Conservation (phyloP, 805 yeast genomes). For the Candida nanaspora region DNA sequence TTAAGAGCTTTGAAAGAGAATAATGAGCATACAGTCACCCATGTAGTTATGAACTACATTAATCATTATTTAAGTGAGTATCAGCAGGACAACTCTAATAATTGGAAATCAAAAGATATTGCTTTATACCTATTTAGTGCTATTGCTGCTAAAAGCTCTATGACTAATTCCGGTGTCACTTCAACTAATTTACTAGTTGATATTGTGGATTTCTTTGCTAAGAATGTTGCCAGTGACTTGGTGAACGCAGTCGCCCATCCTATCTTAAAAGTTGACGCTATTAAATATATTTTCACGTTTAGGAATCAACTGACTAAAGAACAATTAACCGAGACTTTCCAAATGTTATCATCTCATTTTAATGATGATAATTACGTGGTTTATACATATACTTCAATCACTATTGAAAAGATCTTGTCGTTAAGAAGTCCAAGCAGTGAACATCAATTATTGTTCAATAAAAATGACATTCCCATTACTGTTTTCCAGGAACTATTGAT, state of each 20-base stretch:
- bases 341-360: constrained; percentile 68
- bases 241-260: constrained; percentile 55
- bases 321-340: constrained; percentile 73
- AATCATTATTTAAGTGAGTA: constrained; percentile 54
- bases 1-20: constrained; percentile 77
- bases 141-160: constrained; percentile 83
- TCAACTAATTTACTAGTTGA: constrained; percentile 80
- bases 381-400: constrained; percentile 88
- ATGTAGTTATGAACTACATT: constrained; percentile 66
- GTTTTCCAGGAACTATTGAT: constrained; percentile 54
- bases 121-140: constrained; percentile 83
- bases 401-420: constrained; percentile 81
- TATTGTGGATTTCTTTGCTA: constrained; percentile 77
- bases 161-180: constrained; percentile 82
- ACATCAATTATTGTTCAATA: constrained; percentile 56
- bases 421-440: constrained; percentile 56
- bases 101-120: constrained; percentile 85
- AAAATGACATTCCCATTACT: constrained; percentile 58
- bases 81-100: constrained; percentile 29
- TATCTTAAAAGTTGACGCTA: constrained; percentile 84
- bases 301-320: constrained; percentile 88
- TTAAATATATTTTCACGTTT: constrained; percentile 81
- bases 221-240: constrained; percentile 78
- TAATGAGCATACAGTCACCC: constrained; percentile 68
- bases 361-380: constrained; percentile 66